Evolutionary conservation across 805 yeast genomes (phyloP), one percentile per base, ranked within the genome.

Genomic region (Wickerhamiella bombiphila): DNA sequence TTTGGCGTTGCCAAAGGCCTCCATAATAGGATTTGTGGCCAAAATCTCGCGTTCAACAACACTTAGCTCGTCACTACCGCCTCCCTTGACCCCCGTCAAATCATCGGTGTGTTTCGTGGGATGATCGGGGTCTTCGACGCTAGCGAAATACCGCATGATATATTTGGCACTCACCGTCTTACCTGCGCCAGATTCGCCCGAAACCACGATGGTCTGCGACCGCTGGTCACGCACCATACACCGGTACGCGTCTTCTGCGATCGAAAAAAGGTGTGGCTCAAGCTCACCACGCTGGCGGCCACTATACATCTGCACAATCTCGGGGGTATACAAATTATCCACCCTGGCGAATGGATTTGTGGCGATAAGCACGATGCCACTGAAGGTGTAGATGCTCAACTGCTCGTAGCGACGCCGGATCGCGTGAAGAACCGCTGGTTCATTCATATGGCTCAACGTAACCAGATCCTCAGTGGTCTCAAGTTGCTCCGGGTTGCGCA

Each of bases 131-230:
- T 60, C 63, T 42, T 88, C 96, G 13, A 88, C 96, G 14, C 94
- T 76, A 3, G 97, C 97, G 58, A 88, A 86, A 60, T 86, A 88
- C 58, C 97, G 74, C 97, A 88, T 88, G 47, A 88, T 88, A 59
- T 81, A 88, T 57, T 88, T 88, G 29, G 98, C 98, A 45, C 91
- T 76, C 30, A 88, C 97, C 3, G 97, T 91, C 54, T 88, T 91
- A 59, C 98, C 98, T 21, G 98, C 97, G 60, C 98, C 98, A 5
- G 94, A 81, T 61, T 88, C 98, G 61, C 98, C 98, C 50, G 86
- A 75, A 14, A 88, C 97, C 14, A 88, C 95, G 45, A 88, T 86
- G 1, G 98, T 88, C 62, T 88, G 98, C 62, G 88, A 86, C 50
- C 73, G 68, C 29, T 71, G 65, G 50, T 83, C 93, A 35, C 76